Base-by-base conservation (phyloP, 75 land plant genomes). In the Picea sitchensis region DNA sequence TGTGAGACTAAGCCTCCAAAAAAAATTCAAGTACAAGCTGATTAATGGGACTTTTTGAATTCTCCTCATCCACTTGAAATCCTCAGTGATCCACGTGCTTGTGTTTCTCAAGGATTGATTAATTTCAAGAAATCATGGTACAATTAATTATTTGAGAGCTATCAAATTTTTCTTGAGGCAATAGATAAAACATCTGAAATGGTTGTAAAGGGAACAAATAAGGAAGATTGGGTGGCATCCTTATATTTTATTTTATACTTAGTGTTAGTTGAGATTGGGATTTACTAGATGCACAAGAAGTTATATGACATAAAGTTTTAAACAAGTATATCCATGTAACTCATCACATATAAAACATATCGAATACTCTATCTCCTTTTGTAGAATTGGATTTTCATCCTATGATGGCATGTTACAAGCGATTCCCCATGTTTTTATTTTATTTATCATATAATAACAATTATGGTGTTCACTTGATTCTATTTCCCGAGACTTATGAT, bases 101-200 rank as follows among this genome's bases (percentile, higher is more conserved):
- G 92, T 61, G 92, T 92, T 4, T 81, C 90, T 4, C 92, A 88
- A 34, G 96, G 95, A 5, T 79, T 94, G 95, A 5, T 79, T 94
- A 32, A 92, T 94, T 20, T 82, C 86, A 0, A 84, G 94, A 38
- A 88, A 94, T 87, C 96, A 94, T 64, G 94, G 92, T 64, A 85
- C 92, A 14, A 79, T 85, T 73, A 88, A 84, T 78, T 94, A 94
- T 77, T 54, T 86, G 41, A 92, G 83, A 79, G 91, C 90, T 5
- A 57, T 93, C 32, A 86, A 83, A 67, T 84, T 72, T 7, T 77
- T 90, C 59, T 61, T 88, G 8, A 62, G 81, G 61, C 82, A 79
- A 60, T 86, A 83, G 44, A 78, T 75, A 32, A 92, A 67, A 78
- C 67, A 14, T 65, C 38, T 68, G 31, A 71, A 82, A 51, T 62